phyloP scores from a whole-genome alignment of 148 eudicot genomes.

The Vaccinium corymbosum region DNA sequence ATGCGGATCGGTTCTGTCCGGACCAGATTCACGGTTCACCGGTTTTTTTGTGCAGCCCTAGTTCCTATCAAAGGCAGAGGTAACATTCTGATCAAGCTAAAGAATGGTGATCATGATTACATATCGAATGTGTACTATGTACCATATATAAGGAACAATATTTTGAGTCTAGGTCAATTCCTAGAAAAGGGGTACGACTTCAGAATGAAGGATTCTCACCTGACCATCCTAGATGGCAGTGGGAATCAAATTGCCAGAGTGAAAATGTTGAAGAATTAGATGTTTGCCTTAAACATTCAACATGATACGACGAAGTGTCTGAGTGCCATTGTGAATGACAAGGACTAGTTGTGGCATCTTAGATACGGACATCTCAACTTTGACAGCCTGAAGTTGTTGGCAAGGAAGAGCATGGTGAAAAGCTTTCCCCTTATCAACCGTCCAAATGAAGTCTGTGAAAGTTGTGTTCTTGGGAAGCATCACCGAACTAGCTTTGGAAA shows the following conservation, averaged over 20 bases:
- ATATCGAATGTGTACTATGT: not conserved
- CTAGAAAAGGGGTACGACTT: not conserved
- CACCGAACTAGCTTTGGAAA: no score
- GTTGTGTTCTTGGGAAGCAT: no score
- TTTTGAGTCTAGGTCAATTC: not conserved
- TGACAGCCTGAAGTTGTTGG: not conserved
- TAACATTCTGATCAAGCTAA: not conserved
- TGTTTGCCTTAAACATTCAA: not conserved
- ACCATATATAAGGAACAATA: not conserved
- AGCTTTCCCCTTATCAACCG: no score
- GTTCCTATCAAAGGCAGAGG: not conserved
- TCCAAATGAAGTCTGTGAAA: no score
- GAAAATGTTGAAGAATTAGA: not conserved
- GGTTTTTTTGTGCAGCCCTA: no score
- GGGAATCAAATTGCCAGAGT: not conserved
- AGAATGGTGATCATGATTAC: not conserved
- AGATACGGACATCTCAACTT: not conserved
- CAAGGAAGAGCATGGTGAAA: no score
- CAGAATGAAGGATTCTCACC: not conserved
- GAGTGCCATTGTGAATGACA: not conserved
- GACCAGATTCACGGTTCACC: no score
- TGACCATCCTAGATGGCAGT: not conserved
- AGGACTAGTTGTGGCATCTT: not conserved
- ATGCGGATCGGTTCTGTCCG: no score
- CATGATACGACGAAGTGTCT: not conserved